Evolutionary conservation across 257 asterid genomes (phyloP).

Genomic region (Forsythia viridissima): DNA sequence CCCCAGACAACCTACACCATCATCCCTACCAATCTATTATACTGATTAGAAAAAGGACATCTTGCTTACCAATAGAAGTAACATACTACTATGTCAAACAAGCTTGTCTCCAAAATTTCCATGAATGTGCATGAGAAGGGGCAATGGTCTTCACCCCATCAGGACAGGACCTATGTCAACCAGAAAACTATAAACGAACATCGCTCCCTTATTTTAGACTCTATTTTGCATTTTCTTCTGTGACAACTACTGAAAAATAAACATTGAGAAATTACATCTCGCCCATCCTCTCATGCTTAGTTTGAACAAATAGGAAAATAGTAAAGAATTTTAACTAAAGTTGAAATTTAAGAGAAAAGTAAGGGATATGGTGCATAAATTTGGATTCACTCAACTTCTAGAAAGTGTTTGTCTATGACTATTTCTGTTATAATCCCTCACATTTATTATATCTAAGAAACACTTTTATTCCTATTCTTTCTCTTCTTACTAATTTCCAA

Average conservation of each 20-base stretch:
- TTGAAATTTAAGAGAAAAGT: neutral
- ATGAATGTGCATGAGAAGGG: neutral
- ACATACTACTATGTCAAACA: slow-evolving; percentile 2
- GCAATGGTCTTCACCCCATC: neutral
- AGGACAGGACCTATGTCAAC: neutral
- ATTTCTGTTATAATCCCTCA: neutral
- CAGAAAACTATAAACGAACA: neutral
- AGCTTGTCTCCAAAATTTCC: neutral
- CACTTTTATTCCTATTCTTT: neutral
- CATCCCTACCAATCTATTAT: slow-evolving; percentile 39
- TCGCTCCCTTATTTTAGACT: neutral
- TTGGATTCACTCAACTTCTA: neutral
- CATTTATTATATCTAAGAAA: slow-evolving; percentile 11
- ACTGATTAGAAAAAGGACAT: slow-evolving; percentile 11
- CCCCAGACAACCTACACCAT: slow-evolving; percentile 95
- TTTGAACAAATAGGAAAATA: neutral
- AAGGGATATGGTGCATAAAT: neutral
- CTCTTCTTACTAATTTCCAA: slow-evolving; percentile 5
- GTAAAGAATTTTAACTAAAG: neutral
- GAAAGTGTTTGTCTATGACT: neutral
- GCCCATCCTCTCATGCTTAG: neutral
- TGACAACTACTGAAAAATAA: neutral
- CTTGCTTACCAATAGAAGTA: slow-evolving; percentile 5
- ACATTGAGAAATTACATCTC: neutral
- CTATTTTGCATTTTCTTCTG: neutral